Evolutionary conservation across 176 grass and related monocot species (phyloP).

Genomic region (Musa itinerans): DNA sequence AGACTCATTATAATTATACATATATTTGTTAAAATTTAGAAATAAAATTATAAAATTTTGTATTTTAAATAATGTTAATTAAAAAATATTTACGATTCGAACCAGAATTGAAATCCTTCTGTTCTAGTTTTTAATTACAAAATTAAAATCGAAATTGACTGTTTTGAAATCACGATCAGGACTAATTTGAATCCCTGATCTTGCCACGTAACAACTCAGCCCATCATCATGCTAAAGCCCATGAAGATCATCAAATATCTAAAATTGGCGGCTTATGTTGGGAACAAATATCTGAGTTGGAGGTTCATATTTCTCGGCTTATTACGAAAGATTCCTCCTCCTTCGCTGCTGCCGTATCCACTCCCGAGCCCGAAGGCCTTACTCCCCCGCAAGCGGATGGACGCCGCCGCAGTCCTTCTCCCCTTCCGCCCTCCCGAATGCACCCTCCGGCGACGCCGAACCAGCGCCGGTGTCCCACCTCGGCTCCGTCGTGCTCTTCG

Average conservation of each 20-base stretch:
- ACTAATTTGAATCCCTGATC: too few species aligned
- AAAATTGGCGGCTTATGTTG: neutral
- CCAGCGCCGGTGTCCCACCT: neutral
- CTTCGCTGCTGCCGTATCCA: neutral
- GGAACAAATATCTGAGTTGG: neutral
- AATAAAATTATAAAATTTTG: too few species aligned
- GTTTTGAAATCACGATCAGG: too few species aligned
- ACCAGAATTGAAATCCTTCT: too few species aligned
- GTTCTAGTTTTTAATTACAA: too few species aligned
- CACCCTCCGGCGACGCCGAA: neutral
- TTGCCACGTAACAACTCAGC: neutral
- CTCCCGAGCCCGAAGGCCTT: too few species aligned
- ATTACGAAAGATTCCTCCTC: too few species aligned
- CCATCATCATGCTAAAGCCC: neutral
- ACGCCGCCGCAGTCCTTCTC: neutral
- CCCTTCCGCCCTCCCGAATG: neutral
- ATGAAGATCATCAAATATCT: neutral
- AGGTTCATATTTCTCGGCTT: neutral
- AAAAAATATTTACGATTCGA: too few species aligned
- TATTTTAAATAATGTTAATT: too few species aligned
- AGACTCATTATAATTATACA: too few species aligned
- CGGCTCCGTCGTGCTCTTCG: neutral
- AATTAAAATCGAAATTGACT: too few species aligned
- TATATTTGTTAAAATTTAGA: too few species aligned
- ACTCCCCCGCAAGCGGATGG: neutral